Conservation (phyloP, 176 grass and related monocot genomes). For the Eleusine coracana region DNA sequence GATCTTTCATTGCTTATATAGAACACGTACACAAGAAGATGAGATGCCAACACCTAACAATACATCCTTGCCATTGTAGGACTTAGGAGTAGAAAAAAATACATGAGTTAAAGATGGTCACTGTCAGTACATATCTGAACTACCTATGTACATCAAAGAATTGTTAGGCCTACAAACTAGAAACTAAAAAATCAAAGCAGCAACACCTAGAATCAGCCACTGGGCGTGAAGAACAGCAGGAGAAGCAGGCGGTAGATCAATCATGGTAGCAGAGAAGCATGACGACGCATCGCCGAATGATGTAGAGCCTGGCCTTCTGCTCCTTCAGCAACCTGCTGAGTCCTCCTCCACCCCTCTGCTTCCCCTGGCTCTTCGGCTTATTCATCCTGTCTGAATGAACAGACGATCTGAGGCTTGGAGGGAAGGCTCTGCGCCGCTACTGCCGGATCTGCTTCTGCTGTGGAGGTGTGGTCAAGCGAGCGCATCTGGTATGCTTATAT, state of each 20-base stretch:
- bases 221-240: slow-evolving; percentile 1
- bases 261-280: slow-evolving; percentile 73
- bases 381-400: slow-evolving; percentile 14
- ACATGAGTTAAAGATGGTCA: slow-evolving; percentile 7
- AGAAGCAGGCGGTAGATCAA: background rate
- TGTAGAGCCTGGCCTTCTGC: slow-evolving; percentile 64
- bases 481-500: slow-evolving; percentile 44
- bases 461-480: slow-evolving; percentile 35
- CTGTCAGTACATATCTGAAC: slow-evolving; percentile 30
- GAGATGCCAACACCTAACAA: background rate
- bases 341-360: slow-evolving; percentile 32
- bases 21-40: slow-evolving; percentile 10
- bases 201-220: slow-evolving; percentile 10
- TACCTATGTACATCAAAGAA: slow-evolving; percentile 49
- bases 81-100: slow-evolving; percentile 33
- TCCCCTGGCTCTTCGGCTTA: slow-evolving; percentile 42
- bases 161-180: slow-evolving; percentile 30
- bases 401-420: background rate
- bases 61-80: slow-evolving; percentile 47
- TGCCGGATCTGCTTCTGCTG: slow-evolving; percentile 31
- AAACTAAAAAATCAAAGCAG: slow-evolving; percentile 30
- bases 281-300: slow-evolving; percentile 62
- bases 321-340: slow-evolving; percentile 62
- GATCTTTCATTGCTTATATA: slow-evolving; percentile 7
- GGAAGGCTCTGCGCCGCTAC: slow-evolving; percentile 4